Evolutionary conservation across 345 rosid genomes (phyloP).

Genomic region (Corymbia maculata): DNA sequence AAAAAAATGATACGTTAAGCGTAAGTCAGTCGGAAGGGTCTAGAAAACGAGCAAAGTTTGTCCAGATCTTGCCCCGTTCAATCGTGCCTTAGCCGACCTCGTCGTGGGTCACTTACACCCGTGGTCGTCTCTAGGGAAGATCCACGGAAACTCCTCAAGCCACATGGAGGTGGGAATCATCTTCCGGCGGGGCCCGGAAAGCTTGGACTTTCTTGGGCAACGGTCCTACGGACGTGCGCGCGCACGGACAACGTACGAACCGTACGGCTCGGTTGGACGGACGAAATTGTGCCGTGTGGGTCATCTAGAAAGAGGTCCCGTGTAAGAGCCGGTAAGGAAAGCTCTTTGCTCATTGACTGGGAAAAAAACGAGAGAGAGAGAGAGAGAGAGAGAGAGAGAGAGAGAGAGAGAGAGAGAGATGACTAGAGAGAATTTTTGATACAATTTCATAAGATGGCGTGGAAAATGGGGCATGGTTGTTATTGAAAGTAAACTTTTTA

Average conservation of each 20-base stretch:
- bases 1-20: background rate
- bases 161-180: background rate
- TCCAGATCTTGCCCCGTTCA: background rate
- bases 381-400: background rate
- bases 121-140: background rate
- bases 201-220: background rate
- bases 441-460: background rate
- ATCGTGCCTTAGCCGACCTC: background rate
- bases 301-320: background rate
- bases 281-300: background rate
- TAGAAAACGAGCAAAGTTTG: background rate
- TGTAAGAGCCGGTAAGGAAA: too few species aligned
- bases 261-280: background rate
- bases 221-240: background rate
- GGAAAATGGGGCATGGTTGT: background rate
- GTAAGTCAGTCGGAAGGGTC: background rate
- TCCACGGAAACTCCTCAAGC: background rate
- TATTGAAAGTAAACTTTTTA: background rate
- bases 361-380: too few species aligned
- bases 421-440: background rate
- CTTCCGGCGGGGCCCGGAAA: background rate
- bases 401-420: background rate
- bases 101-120: background rate
- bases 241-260: background rate
- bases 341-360: too few species aligned